Conservation (phyloP, 371 early-diverging fungal species). For the Rhizopus arrhizus region DNA sequence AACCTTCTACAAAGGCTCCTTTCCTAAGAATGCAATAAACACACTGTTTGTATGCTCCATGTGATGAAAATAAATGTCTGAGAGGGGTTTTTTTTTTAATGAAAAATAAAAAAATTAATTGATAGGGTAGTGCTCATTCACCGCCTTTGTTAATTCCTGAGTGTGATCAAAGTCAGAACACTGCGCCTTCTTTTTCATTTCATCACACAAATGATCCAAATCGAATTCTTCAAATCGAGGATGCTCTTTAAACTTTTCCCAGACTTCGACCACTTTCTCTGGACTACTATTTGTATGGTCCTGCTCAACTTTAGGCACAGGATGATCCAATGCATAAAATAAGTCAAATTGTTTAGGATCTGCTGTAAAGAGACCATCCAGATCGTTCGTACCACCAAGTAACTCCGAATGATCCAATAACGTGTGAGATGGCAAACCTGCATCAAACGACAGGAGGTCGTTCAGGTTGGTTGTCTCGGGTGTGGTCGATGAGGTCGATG, state of each 20-base stretch:
- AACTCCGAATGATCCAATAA: conserved; percentile 26
- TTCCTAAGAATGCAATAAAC: too few species aligned
- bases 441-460: conserved; percentile 12
- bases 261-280: conserved; percentile 53
- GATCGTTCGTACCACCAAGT: background rate
- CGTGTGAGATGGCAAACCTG: conserved; percentile 16
- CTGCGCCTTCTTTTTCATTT: conserved; percentile 59
- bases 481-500: conserved; percentile 1
- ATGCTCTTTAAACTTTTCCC: conserved; percentile 59
- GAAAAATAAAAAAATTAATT: too few species aligned
- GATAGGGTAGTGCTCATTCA: background rate
- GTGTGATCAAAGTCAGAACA: conserved; percentile 25
- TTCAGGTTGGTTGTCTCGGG: background rate
- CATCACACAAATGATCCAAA: conserved; percentile 58
- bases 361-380: conserved; percentile 10
- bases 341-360: conserved; percentile 32
- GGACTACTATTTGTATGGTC: conserved; percentile 11
- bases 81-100: too few species aligned
- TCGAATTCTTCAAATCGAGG: conserved; percentile 60
- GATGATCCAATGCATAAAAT: conserved; percentile 19
- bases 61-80: too few species aligned
- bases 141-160: background rate
- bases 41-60: too few species aligned
- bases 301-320: background rate
- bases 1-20: too few species aligned